phyloP scores from a whole-genome alignment of 1,284 basidiomycete genomes.

The Paramarasmius palmivorus region DNA sequence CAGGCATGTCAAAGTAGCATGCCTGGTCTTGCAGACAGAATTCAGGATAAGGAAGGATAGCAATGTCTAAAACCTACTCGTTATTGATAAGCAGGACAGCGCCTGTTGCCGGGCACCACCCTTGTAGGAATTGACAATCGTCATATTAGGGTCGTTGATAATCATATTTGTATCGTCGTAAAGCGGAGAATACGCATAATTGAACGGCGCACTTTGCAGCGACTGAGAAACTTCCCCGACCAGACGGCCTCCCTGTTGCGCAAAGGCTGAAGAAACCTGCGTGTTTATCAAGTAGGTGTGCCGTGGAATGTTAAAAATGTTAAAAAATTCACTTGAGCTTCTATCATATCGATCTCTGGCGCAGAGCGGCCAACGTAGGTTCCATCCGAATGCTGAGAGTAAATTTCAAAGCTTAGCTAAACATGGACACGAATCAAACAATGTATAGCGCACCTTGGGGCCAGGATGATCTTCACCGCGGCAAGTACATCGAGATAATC shows the following conservation, averaged over 20 bases:
- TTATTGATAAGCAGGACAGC: neutral
- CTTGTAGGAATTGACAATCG: neutral
- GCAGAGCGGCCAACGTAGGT: slow-evolving; percentile 70
- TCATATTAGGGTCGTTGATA: neutral
- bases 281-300: too few species aligned
- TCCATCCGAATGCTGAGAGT: slow-evolving; percentile 46
- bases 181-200: slow-evolving; percentile 1
- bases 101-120: neutral
- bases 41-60: neutral
- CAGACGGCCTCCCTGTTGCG: neutral
- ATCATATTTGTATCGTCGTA: neutral
- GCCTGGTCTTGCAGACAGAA: neutral
- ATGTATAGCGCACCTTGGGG: slow-evolving; percentile 49
- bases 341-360: slow-evolving; percentile 86
- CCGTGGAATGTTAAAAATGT: too few species aligned
- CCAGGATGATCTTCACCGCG: slow-evolving; percentile 82
- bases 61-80: neutral
- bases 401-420: too few species aligned
- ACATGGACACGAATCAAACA: too few species aligned
- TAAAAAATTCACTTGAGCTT: slow-evolving; percentile 52
- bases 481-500: slow-evolving; percentile 81
- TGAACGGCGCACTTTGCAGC: slow-evolving; percentile 43
- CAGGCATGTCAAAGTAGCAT: neutral
- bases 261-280: neutral
- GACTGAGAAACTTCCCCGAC: slow-evolving; percentile 56